Percentiles rank a stretch among this genome's conserved stretches.
phyloP scores from a whole-genome alignment of 1,284 basidiomycete species.

The Pascua guehoae region DNA sequence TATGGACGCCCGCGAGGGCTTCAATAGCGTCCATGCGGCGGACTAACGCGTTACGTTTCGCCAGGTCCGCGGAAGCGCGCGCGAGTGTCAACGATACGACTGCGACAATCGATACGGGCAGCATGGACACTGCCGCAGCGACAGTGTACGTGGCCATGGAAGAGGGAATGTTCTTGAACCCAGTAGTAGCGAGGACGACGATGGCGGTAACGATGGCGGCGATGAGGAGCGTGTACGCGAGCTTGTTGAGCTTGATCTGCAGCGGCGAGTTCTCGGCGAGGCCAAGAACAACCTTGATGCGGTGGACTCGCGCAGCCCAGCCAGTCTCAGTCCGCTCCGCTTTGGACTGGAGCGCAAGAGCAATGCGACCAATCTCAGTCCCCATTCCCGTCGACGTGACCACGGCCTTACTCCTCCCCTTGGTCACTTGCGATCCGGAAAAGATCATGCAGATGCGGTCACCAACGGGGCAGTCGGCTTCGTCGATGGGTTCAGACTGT shows the following conservation, averaged over 20 bases:
- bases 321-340: constrained; percentile 44
- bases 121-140: constrained; percentile 56
- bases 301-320: constrained; percentile 44
- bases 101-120: constrained; percentile 54
- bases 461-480: constrained; percentile 55
- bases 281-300: constrained; percentile 49
- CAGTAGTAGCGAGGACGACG: constrained; percentile 59
- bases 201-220: constrained; percentile 59
- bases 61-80: constrained; percentile 48
- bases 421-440: constrained; percentile 62
- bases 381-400: constrained; percentile 63
- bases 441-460: constrained; percentile 51
- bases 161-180: constrained; percentile 50
- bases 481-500: constrained; percentile 50
- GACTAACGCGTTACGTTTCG: constrained; percentile 53
- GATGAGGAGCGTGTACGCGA: constrained; percentile 61
- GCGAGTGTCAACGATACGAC: constrained; percentile 51
- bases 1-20: constrained; percentile 60
- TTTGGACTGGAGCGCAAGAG: constrained; percentile 51
- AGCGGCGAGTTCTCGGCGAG: constrained; percentile 57
- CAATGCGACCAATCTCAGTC: constrained; percentile 64
- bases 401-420: constrained; percentile 61
- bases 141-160: constrained; percentile 52
- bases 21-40: constrained; percentile 55
- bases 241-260: constrained; percentile 60